Base-by-base conservation (phyloP, 1,284 basidiomycete species). In the Bjerkandera adusta region DNA sequence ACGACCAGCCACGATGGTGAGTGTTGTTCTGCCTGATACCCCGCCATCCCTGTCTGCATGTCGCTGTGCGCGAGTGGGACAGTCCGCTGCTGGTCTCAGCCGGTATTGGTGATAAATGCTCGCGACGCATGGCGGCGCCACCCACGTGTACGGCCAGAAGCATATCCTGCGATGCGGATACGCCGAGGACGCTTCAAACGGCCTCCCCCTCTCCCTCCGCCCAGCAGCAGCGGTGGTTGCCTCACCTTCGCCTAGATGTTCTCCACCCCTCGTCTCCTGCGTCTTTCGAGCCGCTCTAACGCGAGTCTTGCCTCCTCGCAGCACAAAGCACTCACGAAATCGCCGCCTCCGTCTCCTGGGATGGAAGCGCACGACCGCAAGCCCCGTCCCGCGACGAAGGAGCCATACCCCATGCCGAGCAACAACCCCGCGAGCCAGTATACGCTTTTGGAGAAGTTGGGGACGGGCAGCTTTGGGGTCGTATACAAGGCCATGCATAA, bases 401-500 rank as follows among this genome's bases (percentile, higher is more conserved):
- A 83, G 47, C 85, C 84, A 21, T 78, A 73, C 62, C 84, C 85
- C 12, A 69, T 85, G 48, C 84, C 86, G 32, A 81, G 73, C 62
- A 85, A 62, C 62, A 92, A 92, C 60, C 90, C 91, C 24, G 83
- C 88, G 5, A 85, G 82, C 56, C 89, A 96, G 61, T 98, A 98
- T 65, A 91, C 90, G 34, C 73, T 99, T 16, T 77, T 96, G 49
- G 93, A 98, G 69, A 97, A 96, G 68, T 79, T 99, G 22, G 96
- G 96, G 8, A 96, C 92, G n/a, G 96, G 96, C 30, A 93, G 89
- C 64, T 99, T 98, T 64, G 95, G 95, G 5, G 90, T 85, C 1
- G 96, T 99, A 42, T 99, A 92, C 81, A 97, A 97, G 73, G 93
- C 92, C 2, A 87, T 94, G 59, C 93, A 99, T 70, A 92, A 92